These are phyloP conservation scores for Arachis stenosperma DNA, from an alignment of 306 rosid species.

Conservation along the genomic window DNA sequence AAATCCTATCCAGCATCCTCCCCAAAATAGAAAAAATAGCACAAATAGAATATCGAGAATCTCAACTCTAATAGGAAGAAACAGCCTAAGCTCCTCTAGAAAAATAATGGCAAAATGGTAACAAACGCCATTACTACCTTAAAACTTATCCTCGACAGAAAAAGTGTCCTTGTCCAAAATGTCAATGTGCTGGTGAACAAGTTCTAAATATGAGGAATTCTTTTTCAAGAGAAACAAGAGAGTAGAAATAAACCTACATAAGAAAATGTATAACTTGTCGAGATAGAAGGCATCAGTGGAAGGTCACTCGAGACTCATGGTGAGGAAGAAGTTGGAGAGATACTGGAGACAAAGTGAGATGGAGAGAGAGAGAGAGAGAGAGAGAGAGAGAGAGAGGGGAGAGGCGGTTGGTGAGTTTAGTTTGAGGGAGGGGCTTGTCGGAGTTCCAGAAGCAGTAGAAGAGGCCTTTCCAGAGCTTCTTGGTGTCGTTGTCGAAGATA, in stretches of 20 bases:
- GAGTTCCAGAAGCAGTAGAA: constrained; percentile 97
- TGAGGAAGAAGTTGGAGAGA: constrained; percentile 66
- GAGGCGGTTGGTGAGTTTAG: constrained; percentile 68
- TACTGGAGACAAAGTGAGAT: constrained; percentile 56
- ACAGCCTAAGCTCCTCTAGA: constrained; percentile 72
- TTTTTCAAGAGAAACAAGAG: constrained; percentile 58
- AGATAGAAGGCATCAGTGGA: constrained; percentile 79
- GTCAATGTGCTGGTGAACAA: constrained; percentile 41
- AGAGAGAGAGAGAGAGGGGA: constrained; percentile 55
- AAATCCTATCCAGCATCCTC: constrained; percentile 61
- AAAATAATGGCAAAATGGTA: constrained; percentile 80
- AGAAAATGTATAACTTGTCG: constrained; percentile 86
- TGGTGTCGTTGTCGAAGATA: constrained; percentile 70
- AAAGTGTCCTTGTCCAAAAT: constrained; percentile 56
- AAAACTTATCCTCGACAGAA: constrained; percentile 61
- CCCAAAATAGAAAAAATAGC: constrained; percentile 58
- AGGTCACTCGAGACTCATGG: constrained; percentile 93
- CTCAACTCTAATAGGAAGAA: constrained; percentile 60
- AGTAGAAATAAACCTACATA: constrained; percentile 63
- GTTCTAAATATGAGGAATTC: constrained; percentile 66
- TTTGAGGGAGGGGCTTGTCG: constrained; percentile 69
- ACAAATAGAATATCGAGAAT: constrained; percentile 54
- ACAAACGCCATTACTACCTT: constrained; percentile 74
- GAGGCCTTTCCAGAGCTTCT: constrained; percentile 97
- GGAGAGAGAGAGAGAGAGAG: constrained; percentile 40